phyloP scores from a whole-genome alignment of 2,329 filamentous ascomycete genomes.

The Lachnellula arida region DNA sequence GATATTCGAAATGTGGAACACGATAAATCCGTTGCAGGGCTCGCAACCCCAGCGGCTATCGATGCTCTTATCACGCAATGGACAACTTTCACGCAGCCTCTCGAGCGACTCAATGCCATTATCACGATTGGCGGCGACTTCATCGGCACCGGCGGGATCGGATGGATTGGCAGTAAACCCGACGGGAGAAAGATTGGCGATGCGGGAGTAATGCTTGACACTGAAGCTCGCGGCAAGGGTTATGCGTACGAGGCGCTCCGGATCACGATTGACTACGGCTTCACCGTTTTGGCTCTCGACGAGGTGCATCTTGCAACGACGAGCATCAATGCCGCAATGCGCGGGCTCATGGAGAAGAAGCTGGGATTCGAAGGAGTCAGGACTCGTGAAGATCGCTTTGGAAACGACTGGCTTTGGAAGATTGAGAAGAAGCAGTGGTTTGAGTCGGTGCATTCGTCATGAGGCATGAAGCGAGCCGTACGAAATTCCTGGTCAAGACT shows the following conservation, averaged over 20 bases:
- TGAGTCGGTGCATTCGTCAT: not conserved
- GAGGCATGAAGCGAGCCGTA: too few relatives aligned
- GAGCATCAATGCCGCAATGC: conserved; percentile 5
- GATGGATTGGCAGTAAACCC: conserved; percentile 4
- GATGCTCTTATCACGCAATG: not conserved
- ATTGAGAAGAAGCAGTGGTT: conserved; percentile 1
- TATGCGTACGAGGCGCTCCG: conserved; percentile 11
- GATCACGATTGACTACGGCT: conserved; percentile 8
- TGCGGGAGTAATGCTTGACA: conserved; percentile 8
- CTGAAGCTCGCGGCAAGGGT: conserved; percentile 7
- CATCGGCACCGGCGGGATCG: conserved; percentile 3
- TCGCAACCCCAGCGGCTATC: not conserved
- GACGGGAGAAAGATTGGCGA: conserved; percentile 3
- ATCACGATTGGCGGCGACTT: not conserved
- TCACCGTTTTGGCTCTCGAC: conserved; percentile 4
- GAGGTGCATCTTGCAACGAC: conserved; percentile 2
- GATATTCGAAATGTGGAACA: not conserved
- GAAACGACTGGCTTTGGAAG: conserved; percentile 1
- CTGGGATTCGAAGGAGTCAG: conserved; percentile 1
- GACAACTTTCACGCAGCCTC: conserved; percentile 8
- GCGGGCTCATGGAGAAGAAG: conserved; percentile 6
- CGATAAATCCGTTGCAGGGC: not conserved
- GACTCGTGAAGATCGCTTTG: conserved; percentile 1
- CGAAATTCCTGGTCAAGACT: too few relatives aligned
- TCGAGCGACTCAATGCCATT: not conserved